Evolutionary conservation across 345 rosid genomes (phyloP), one percentile per base, ranked within the genome.

Genomic region (Syzygium grande): DNA sequence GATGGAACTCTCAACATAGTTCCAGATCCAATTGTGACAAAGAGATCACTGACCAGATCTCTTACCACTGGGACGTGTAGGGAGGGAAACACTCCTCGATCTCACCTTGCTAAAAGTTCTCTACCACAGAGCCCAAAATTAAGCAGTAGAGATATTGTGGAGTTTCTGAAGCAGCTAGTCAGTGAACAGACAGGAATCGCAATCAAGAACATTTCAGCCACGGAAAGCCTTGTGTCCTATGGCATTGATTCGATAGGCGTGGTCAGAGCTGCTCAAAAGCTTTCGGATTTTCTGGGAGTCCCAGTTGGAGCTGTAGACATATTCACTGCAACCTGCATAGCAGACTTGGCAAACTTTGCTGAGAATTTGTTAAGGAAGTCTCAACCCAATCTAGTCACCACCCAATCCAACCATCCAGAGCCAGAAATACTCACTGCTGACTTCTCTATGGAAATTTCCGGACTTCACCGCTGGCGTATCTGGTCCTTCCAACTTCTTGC

Each of bases 231-330:
- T 38, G 93, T 89, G 43, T 92, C 97, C 7, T 93, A 95, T 58
- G 97, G 97, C 73, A 91, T 95, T n/a, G 97, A 95, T 88, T 95
- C 97, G 3, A 95, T 94, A 73, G 97, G 95, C 0, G 93, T 94
- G 7, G 97, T 95, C 38, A 92, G 94, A 90, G 97, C 97, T 79
- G 92, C 97, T 87, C 97, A 95, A 52, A 95, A 95, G 43, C 92
- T 95, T 41, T 93, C 95, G 5, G 94, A 94, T 88, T 94, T 90
- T 85, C 92, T 95, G 15, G 94, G 94, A 85, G 95, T 92, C 68
- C 92, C 97, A 6, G 92, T 95, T 61, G 95, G 96, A 87, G 96
- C 97, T 61, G 93, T 95, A 15, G 97, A 95, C 86, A 95, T 95
- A 85, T 94, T 95, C 91, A 93, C 94, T 11, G 93, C 97, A 52